Evolutionary conservation across 768 basidiomycete species (phyloP).

Genomic region (Leucosporidium creatinivorum): DNA sequence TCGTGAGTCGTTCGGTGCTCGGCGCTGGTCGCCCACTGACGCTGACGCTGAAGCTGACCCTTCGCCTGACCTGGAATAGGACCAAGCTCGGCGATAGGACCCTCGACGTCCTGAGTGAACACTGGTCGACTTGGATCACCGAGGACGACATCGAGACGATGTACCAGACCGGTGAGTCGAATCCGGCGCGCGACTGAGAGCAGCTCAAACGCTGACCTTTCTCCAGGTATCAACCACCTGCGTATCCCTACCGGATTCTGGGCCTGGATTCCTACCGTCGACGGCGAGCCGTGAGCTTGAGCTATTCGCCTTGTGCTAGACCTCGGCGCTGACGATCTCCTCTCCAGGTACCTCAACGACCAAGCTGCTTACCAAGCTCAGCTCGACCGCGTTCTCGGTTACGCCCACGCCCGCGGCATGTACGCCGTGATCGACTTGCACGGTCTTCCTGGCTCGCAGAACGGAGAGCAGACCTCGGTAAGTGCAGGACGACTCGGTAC

Average conservation of each 20-base stretch:
- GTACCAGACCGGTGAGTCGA: slow-evolving; percentile 16
- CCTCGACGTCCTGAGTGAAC: slow-evolving; percentile 35
- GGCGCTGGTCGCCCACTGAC: neutral
- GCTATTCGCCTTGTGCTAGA: neutral
- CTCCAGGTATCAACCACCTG: slow-evolving; percentile 8
- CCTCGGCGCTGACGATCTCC: neutral
- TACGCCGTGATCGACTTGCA: slow-evolving; percentile 36
- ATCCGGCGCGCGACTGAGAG: too few relatives aligned
- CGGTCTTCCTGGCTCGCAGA: slow-evolving; percentile 38
- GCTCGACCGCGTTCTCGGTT: slow-evolving; percentile 31
- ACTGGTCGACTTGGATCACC: slow-evolving; percentile 44
- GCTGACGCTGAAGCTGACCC: neutral
- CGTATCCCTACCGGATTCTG: slow-evolving; percentile 38
- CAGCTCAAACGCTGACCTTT: neutral
- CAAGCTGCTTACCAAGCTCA: slow-evolving; percentile 32
- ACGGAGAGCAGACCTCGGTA: slow-evolving; percentile 37
- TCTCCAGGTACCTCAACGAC: slow-evolving; percentile 30
- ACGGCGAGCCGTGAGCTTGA: slow-evolving; percentile 11
- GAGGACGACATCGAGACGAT: slow-evolving; percentile 41
- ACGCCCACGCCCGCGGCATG: slow-evolving; percentile 31
- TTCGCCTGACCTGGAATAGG: too few relatives aligned
- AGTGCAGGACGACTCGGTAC: neutral
- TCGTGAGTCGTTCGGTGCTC: neutral
- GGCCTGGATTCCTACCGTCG: slow-evolving; percentile 32
- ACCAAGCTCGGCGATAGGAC: neutral